These are phyloP conservation scores for Aspergillus nomiae DNA, from an alignment of 2,329 filamentous ascomycete genomes.

Conservation along the genomic window DNA sequence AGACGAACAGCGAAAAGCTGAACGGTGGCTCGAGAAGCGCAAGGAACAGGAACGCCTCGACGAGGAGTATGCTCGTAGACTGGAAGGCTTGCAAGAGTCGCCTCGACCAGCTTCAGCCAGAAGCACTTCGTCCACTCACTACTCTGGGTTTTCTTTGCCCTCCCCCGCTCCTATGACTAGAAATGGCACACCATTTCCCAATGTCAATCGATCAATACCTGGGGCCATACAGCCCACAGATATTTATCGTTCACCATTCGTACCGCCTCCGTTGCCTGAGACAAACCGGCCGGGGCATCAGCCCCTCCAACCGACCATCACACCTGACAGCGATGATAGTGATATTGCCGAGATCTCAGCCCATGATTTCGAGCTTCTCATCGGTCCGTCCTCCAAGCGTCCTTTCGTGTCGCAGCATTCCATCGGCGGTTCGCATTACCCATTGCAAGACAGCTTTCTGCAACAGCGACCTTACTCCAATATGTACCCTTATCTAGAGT, in stretches of 20 bases:
- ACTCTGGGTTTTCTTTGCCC: constrained; percentile 8
- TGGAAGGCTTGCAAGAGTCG: constrained; percentile 31
- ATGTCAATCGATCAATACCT: not conserved
- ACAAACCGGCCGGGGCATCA: not conserved
- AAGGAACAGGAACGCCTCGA: constrained; percentile 40
- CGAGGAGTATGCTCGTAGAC: constrained; percentile 39
- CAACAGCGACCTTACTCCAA: not conserved
- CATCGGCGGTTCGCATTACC: not conserved
- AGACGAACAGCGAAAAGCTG: constrained; percentile 34
- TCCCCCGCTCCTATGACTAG: not conserved
- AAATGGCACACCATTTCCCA: not conserved
- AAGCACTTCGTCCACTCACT: constrained; percentile 8
- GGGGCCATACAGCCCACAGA: not conserved
- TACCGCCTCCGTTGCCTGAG: not conserved
- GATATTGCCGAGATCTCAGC: constrained; percentile 37
- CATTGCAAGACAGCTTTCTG: not conserved
- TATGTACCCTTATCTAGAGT: not conserved
- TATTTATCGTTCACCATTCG: not conserved
- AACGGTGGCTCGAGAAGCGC: constrained; percentile 31
- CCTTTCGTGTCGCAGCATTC: not conserved
- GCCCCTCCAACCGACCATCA: constrained; percentile 3
- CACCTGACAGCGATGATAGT: constrained; percentile 30
- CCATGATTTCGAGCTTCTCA: constrained; percentile 19
- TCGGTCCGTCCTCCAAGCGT: not conserved
- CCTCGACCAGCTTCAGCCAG: constrained; percentile 12